Evolutionary conservation across 148 eudicot species (phyloP).

Genomic region (Camellia lanceoleosa): DNA sequence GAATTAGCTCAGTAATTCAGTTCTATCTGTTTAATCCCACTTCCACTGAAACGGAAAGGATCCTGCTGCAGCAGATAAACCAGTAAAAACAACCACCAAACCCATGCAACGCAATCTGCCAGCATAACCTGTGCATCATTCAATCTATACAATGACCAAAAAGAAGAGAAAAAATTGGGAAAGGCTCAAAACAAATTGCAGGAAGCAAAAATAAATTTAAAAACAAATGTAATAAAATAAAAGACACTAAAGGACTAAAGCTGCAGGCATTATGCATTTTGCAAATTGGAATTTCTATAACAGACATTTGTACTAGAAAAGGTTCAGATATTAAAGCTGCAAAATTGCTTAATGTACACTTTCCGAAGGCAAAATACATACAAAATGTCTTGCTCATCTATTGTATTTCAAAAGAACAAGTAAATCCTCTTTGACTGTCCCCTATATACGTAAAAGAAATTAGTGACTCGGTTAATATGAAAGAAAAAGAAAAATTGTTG

Average conservation of each 20-base stretch:
- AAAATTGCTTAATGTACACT: conserved; percentile 30
- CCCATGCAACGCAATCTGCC: not conserved
- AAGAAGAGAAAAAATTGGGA: not conserved
- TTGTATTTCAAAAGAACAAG: conserved; percentile 7
- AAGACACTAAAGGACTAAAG: not conserved
- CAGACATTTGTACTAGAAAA: not conserved
- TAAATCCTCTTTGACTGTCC: conserved; percentile 22
- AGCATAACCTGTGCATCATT: not conserved
- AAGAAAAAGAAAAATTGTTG: conserved; percentile 14
- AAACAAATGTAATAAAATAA: not conserved
- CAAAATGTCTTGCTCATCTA: conserved; percentile 17
- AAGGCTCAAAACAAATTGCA: not conserved
- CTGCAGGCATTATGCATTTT: not conserved
- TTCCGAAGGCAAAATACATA: conserved; percentile 16
- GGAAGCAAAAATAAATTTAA: not conserved
- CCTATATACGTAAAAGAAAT: conserved; percentile 36
- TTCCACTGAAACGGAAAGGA: not conserved
- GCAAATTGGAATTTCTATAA: no score
- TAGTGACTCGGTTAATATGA: conserved; percentile 27
- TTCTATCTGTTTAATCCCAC: not conserved
- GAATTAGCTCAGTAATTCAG: not conserved
- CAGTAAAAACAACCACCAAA: not conserved
- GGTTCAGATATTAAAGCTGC: conserved; percentile 8
- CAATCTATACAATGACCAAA: not conserved
- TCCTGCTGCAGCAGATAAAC: not conserved